These are phyloP conservation scores for Aspergillus alliaceus DNA, from an alignment of 2,329 filamentous ascomycete species.

Conservation along the genomic window DNA sequence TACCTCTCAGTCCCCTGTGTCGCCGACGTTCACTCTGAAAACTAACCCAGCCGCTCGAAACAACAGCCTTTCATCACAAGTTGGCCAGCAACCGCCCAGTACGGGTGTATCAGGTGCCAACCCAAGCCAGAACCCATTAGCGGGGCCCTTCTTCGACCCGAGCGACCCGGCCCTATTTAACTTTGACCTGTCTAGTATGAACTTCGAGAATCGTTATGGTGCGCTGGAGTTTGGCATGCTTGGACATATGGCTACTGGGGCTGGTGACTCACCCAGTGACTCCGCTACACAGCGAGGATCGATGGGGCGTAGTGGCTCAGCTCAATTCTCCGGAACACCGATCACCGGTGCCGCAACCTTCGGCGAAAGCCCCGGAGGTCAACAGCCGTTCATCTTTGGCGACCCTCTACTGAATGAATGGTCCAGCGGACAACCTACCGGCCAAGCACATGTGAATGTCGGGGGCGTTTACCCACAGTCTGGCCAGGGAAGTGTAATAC, in stretches of 20 bases:
- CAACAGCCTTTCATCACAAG: slow-evolving; percentile 34
- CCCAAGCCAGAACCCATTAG: slow-evolving; percentile 47
- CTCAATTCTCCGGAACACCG: slow-evolving; percentile 40
- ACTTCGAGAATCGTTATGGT: slow-evolving; percentile 95
- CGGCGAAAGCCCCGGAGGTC: slow-evolving; percentile 46
- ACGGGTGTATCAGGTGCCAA: slow-evolving; percentile 51
- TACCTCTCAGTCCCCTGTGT: slow-evolving; percentile 67
- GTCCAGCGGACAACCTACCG: slow-evolving; percentile 39
- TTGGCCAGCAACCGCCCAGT: slow-evolving; percentile 51
- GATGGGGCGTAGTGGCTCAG: slow-evolving; percentile 43
- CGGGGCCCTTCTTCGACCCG: slow-evolving; percentile 73
- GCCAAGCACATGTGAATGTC: slow-evolving; percentile 34
- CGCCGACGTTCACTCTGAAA: slow-evolving; percentile 66
- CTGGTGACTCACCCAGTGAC: slow-evolving; percentile 76
- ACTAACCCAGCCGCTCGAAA: slow-evolving; percentile 39
- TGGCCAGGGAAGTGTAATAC: slow-evolving; percentile 35
- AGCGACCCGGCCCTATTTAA: slow-evolving; percentile 93
- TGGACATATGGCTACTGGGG: slow-evolving; percentile 90
- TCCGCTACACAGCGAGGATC: slow-evolving; percentile 48
- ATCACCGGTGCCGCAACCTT: slow-evolving; percentile 37
- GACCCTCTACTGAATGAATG: slow-evolving; percentile 49
- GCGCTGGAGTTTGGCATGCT: slow-evolving; percentile 95
- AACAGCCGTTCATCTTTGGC: slow-evolving; percentile 47
- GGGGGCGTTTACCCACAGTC: slow-evolving; percentile 33
- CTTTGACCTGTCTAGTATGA: slow-evolving; percentile 89